A percentile compares a stretch with the other conserved stretches of the same genome.
Conservation (phyloP, 805 yeast genomes). For the Zygotorulaspora florentina region DNA sequence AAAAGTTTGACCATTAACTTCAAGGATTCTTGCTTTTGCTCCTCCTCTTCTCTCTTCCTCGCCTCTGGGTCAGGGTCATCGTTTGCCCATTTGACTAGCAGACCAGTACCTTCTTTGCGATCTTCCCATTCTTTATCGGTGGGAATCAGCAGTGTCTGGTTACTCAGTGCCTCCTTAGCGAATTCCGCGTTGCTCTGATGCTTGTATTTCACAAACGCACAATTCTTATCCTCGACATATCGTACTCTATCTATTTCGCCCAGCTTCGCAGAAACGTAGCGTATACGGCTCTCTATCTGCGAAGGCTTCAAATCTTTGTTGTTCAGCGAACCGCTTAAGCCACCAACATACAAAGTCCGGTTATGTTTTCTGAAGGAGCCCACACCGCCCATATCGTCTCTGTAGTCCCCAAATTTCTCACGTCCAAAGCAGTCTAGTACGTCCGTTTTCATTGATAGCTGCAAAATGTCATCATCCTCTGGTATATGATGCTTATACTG, state of each 20-base stretch:
- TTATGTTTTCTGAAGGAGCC: constrained; percentile 74
- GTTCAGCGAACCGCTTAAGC: constrained; percentile 42
- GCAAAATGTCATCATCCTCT: constrained; percentile 47
- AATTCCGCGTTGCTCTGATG: constrained; percentile 80
- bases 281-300: constrained; percentile 38
- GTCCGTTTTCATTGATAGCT: constrained; percentile 43
- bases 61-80: constrained; percentile 74
- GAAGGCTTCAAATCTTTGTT: constrained; percentile 37
- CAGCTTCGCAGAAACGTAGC: constrained; percentile 54
- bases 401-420: constrained; percentile 71
- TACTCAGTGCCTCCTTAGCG: constrained; percentile 92
- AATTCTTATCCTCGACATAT: constrained; percentile 54
- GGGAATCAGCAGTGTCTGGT: constrained; percentile 57
- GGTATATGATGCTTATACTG: constrained; percentile 78
- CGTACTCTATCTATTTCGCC: constrained; percentile 70
- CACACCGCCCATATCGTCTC: constrained; percentile 93
- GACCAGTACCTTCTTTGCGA: constrained; percentile 40
- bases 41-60: constrained; percentile 27
- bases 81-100: constrained; percentile 74
- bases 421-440: constrained; percentile 85
- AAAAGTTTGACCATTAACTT: constrained; percentile 28
- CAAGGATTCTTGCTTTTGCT: constrained; percentile 24
- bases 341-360: constrained; percentile 73
- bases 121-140: constrained; percentile 50
- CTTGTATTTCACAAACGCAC: constrained; percentile 74